Base-by-base conservation (phyloP, 108 stramenopile genomes). In the Bacterosira constricta region DNA sequence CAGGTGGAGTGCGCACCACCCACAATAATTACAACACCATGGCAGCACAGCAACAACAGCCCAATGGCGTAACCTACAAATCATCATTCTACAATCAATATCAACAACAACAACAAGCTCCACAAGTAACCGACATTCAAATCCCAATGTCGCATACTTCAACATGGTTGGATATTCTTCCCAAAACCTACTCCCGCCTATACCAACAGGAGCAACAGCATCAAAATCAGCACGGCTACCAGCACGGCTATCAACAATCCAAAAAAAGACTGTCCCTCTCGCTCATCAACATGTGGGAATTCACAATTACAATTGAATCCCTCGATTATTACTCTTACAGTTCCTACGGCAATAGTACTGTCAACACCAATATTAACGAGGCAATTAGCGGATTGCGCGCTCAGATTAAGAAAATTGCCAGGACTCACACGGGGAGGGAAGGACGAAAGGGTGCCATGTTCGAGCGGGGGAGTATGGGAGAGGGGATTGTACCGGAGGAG, bases 261-360 rank as follows among this genome's bases (percentile, higher is more conserved):
- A 38, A 17, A 20, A 67, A 66, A 39, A 36, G 27, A 41, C 80
- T 82, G 32, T 67, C 74, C 17, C 62, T 93, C 0, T 87, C 86
- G 0, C 52, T 93, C 8, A 60, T 93, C 27, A 93, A 90, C 68
- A 58, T 93, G 17, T 79, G 82, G 54, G 89, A 93, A 60, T 93
- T 93, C 54, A 90, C 91, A 15, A 85, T 93, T 20, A 79, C 73
- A 4, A 84, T 85, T 0, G 59, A 86, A 20, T 71, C 84, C 1
- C 51, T 79, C 5, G 32, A 49, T 36, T 39, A 45, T 54, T 10
- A 11, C 32, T 3, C 4, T 3, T 21, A 29, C 57, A 4, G 41
- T 31, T 3, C 77, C 73, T 10, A 81, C 82, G 3, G 12, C 23
- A n/a, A n/a, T n/a, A n/a, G n/a, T n/a, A 44, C 20, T 25, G 5